Evolutionary conservation across 164 flowering plant genomes (phyloP), one percentile per base, ranked within the genome.

Genomic region (Magnolia sinica): DNA sequence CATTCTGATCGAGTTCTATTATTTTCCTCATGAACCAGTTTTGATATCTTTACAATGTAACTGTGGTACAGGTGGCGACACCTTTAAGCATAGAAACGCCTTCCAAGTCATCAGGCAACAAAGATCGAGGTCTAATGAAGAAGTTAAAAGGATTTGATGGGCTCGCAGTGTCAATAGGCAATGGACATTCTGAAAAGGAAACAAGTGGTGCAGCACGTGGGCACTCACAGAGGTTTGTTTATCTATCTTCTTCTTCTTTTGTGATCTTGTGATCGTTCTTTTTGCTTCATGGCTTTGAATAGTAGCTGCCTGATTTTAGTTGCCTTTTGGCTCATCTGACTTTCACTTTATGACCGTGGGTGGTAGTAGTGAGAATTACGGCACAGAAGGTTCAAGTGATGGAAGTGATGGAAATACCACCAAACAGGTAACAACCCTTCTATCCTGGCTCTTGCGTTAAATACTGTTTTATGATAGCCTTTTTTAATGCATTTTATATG

Each of bases 141-240:
- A 92, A 93, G 76, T 73, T 89, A 84, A 95, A 92, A 88, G 87
- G 89, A 59, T 85, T 87, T 83, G 90, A 91, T 84, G 97, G 92
- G 73, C 89, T 92, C 71, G 89, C 91, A 71, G 91, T 89, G 85
- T 87, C 97, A 64, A 82, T 88, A 49, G 93, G 95, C 84, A 89
- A 87, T 87, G 91, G 86, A 68, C 84, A 79, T 74, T 76, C 82
- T 69, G 89, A 86, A 58, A 87, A 81, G 72, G 84, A 84, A 49
- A 90, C 81, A 50, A 87, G 78, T 72, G 88, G 80, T 19, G 70
- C 82, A 73, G 85, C 85, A 14, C 80, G 14, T 77, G 80, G 73
- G n/a, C 10, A 16, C 51, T 76, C 84, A 61, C 72, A 80, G 70
- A 85, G 86, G 87, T 85, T 50, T 74, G 80, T 80, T 52, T 13